Percentiles rank a stretch among this genome's conserved stretches.
phyloP scores from a whole-genome alignment of 2,329 filamentous ascomycete genomes.

The Monilinia polystroma region DNA sequence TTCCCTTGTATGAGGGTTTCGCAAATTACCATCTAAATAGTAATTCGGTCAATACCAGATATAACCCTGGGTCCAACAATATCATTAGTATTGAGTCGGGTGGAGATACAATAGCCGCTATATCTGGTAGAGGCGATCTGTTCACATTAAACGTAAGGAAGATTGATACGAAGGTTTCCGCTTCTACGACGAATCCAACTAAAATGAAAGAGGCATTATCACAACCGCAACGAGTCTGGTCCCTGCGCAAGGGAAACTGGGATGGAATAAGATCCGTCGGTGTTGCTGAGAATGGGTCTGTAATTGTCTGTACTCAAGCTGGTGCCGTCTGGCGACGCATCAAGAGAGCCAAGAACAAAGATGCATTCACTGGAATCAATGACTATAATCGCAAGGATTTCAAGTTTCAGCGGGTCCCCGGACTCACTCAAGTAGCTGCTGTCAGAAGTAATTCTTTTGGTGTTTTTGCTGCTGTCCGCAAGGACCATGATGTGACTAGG shows the following conservation, averaged over 20 bases:
- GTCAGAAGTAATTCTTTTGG: conserved; percentile 88
- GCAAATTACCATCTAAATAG: conserved; percentile 67
- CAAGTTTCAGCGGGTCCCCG: conserved; percentile 90
- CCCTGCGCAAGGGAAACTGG: conserved; percentile 64
- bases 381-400: conserved; percentile 78
- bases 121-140: conserved; percentile 81
- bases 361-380: conserved; percentile 48
- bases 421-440: conserved; percentile 77
- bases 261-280: conserved; percentile 82
- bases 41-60: conserved; percentile 63
- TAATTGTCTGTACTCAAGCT: conserved; percentile 89
- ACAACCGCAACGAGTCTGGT: conserved; percentile 80
- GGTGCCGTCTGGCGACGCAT: conserved; percentile 92
- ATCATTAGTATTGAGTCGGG: conserved; percentile 78
- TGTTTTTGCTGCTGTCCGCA: conserved; percentile 82
- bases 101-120: conserved; percentile 86
- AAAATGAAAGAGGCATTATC: conserved; percentile 86
- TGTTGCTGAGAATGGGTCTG: conserved; percentile 88
- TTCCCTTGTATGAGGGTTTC: conserved; percentile 71
- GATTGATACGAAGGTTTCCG: conserved; percentile 54
- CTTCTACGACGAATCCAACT: conserved; percentile 87
- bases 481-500: conserved; percentile 78
- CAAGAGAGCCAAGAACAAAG: conserved; percentile 77
- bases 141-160: conserved; percentile 80
- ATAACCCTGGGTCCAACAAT: conserved; percentile 63